phyloP scores from a whole-genome alignment of 805 yeast genomes.

The Komagataella kurtzmanii region DNA sequence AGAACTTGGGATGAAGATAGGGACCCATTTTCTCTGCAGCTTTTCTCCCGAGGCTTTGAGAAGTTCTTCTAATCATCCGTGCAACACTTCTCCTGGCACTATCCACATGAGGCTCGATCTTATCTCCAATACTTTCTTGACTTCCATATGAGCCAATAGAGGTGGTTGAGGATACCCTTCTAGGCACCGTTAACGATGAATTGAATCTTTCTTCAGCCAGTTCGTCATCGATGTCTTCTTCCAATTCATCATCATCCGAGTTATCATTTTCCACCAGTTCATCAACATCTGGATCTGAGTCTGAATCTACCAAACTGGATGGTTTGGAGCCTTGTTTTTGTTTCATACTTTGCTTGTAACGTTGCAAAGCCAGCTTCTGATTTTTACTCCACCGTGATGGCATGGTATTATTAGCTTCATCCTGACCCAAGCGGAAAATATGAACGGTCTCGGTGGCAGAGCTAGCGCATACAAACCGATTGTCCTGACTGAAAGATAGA shows the following conservation, averaged over 20 bases:
- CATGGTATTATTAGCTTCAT: conserved; percentile 20
- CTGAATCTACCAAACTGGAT: not conserved
- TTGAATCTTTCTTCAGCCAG: conserved; percentile 7
- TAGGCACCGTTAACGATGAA: not conserved
- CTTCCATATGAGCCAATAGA: conserved; percentile 16
- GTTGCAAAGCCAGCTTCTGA: conserved; percentile 4
- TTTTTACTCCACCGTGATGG: conserved; percentile 9
- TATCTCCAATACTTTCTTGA: conserved; percentile 9
- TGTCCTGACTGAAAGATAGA: conserved; percentile 65
- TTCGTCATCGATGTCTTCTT: conserved; percentile 7
- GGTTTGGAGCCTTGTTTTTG: conserved; percentile 5
- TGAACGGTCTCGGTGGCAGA: conserved; percentile 92
- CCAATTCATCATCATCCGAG: conserved; percentile 13
- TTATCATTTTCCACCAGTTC: conserved; percentile 18
- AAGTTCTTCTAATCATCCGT: conserved; percentile 60
- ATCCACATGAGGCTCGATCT: conserved; percentile 56
- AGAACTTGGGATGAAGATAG: conserved; percentile 72
- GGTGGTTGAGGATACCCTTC: conserved; percentile 4
- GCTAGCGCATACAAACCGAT: conserved; percentile 66
- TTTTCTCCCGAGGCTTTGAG: conserved; percentile 62
- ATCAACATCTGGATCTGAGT: conserved; percentile 18
- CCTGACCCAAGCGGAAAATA: conserved; percentile 61
- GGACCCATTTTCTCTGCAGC: conserved; percentile 87
- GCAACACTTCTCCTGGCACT: conserved; percentile 62
- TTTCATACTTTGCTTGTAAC: not conserved